Base-by-base conservation (phyloP, 306 rosid species). In the Rosa multiflora region DNA sequence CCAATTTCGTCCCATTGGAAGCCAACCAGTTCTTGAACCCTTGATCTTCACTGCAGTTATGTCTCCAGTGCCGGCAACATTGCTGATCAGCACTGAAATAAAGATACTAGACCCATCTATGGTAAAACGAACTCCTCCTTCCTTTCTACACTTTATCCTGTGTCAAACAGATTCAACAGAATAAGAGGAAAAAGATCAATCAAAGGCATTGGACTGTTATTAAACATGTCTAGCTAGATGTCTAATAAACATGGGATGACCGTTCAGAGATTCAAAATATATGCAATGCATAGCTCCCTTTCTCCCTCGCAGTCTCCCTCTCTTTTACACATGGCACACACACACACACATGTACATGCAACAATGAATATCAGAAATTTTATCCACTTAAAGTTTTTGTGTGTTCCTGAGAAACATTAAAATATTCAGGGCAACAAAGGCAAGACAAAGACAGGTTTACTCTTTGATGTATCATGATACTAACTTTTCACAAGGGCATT, bases 11-110 rank as follows among this genome's bases (percentile, higher is more conserved):
- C 99, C 99, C 97, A 94, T 92, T 8, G 93, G 80, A 82, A 94
- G 97, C 99, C 99, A 94, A 51, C 99, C 97, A 1, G 97, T 94
- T 91, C 87, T 92, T 4, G 99, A 89, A 5, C 99, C 95, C 88
- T 91, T 94, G 74, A 94, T 83, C 88, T 94, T 94, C 83, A 92
- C 92, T 0, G 87, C 95, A 18, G 73, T 64, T 5, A 94, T 55
- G 82, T 94, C 99, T 73, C 99, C 99, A 0, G 87, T 87, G 35
- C 97, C 97, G n/a, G 90, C 99, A 68, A 91, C 99, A 70, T 94
- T 94, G 81, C 87, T 80, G 72, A 94, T 90, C 82, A 94, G 90
- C 77, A 89, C 97, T 2, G 99, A 94, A 51, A 94, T 46, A 80
- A 87, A 94, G 83, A 94, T 92, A 61, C 88, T 89, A 12, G 92